phyloP scores from a whole-genome alignment of 73 alveolate species.

The Paramecium tetraurelia region DNA sequence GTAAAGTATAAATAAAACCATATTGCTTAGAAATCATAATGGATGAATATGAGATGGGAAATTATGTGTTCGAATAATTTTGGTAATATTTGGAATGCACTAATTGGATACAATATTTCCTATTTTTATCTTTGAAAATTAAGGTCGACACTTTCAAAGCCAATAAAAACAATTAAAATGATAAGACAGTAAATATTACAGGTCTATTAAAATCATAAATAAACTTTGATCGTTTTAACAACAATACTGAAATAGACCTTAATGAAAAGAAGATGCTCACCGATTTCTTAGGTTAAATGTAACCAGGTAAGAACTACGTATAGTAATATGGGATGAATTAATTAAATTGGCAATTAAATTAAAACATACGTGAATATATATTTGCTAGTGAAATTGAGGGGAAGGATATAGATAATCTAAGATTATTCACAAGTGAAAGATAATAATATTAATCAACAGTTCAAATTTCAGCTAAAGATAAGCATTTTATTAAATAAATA shows the following conservation, averaged over 20 bases:
- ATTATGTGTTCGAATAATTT: neutral
- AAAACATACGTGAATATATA: neutral
- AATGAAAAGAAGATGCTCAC: neutral
- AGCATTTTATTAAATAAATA: neutral
- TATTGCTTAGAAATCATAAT: neutral
- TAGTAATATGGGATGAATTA: neutral
- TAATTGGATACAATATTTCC: neutral
- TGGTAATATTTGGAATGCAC: neutral
- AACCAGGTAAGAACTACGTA: neutral
- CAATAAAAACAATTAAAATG: neutral
- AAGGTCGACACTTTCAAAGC: neutral
- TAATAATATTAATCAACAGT: neutral
- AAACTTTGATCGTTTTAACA: neutral
- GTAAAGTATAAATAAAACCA: neutral
- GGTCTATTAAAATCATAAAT: neutral
- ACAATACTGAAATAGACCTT: neutral
- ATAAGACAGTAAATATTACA: neutral
- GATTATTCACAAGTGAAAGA: neutral
- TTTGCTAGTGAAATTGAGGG: neutral
- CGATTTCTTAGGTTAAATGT: neutral
- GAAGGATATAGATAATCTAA: neutral
- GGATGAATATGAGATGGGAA: conserved; percentile 11
- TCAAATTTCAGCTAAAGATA: neutral
- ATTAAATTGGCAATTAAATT: neutral
- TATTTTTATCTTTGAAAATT: neutral